Base-by-base conservation (phyloP, 2,329 filamentous ascomycete species). In the Cercospora sp. region DNA sequence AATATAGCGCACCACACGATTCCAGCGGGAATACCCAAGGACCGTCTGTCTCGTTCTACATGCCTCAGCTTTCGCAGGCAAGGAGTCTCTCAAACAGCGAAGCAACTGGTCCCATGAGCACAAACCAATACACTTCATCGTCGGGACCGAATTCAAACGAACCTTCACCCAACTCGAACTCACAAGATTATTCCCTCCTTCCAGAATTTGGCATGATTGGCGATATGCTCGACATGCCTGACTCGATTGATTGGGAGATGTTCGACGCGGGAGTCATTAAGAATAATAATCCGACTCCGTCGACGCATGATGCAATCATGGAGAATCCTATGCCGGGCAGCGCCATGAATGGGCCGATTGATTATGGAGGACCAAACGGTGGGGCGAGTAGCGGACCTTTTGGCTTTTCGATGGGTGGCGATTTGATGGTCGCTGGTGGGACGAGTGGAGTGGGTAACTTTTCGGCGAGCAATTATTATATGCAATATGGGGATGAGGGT, bases 161-260 rank as follows among this genome's bases (percentile, higher is more conserved):
- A 21, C 30, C 59, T 2, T 66, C 45, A 3, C 65, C 69, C 21
- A 71, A 71, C 45, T 59, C 67, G 16, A 66, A 45, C 13, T 63
- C 61, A 5, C 49, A 63, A 28, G 21, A 66, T 3, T 57, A 40
- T 34, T 49, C 64, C 30, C n/a, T 32, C 18, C 34, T 58, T 5
- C 45, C 70, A 6, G 76, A 78, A 45, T 75, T 76, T 61, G 70
- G 71, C 26, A 71, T 73, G 40, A 73, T 78, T 8, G 75, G 72
- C 34, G 70, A 76, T 40, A 77, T 79, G 75, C 72, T 79, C 34
- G 75, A 77, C 55, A 62, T 72, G 24, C 64, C 69, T 3, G 66
- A 57, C 24, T 70, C 74, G 24, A 71, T 78, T n/a, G 72, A 78
- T 55, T 78, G 77, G 77, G 75, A 77, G 62, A 73, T 72, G 66